phyloP scores from a whole-genome alignment of 805 yeast genomes.

The Ogataea methylovora region DNA sequence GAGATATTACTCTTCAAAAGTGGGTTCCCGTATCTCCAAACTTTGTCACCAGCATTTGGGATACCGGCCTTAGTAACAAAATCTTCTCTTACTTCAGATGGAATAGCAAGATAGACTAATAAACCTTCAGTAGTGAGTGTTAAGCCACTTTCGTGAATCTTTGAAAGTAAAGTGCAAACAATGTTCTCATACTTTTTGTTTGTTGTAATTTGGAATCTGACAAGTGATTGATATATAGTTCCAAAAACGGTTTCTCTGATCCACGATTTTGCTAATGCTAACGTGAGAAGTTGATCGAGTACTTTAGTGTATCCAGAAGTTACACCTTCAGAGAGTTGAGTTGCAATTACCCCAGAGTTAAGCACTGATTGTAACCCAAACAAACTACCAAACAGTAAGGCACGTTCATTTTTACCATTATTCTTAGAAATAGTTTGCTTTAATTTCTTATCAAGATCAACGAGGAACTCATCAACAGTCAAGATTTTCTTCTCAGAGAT shows the following conservation, averaged over 20 bases:
- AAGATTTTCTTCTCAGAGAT: slow-evolving; percentile 23
- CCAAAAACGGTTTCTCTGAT: slow-evolving; percentile 73
- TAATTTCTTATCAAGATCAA: slow-evolving; percentile 27
- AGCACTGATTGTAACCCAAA: slow-evolving; percentile 78
- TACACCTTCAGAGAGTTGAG: slow-evolving; percentile 11
- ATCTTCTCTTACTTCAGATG: slow-evolving; percentile 17
- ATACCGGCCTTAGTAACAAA: slow-evolving; percentile 13
- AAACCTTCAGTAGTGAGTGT: slow-evolving; percentile 73
- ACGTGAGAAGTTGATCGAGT: slow-evolving; percentile 40
- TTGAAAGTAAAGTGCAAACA: slow-evolving; percentile 23
- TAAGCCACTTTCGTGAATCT: slow-evolving; percentile 45
- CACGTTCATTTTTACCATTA: slow-evolving; percentile 81
- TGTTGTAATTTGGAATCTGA: slow-evolving; percentile 13
- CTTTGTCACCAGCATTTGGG: slow-evolving; percentile 14
- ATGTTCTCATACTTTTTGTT: slow-evolving; percentile 4
- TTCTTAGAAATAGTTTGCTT: slow-evolving; percentile 32
- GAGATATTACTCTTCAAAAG: slow-evolving; percentile 62
- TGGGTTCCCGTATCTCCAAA: slow-evolving; percentile 74
- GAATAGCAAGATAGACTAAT: slow-evolving; percentile 56
- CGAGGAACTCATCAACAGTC: slow-evolving; percentile 30
- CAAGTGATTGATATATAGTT: slow-evolving; percentile 55
- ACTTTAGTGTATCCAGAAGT: slow-evolving; percentile 27
- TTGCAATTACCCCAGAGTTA: slow-evolving; percentile 39
- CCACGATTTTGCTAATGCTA: slow-evolving; percentile 72
- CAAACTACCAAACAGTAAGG: slow-evolving; percentile 70